Percentiles rank a stretch among this genome's conserved stretches.
Conservation (phyloP, 495 filamentous ascomycete genomes). For the Hypoxylon cercidicola region DNA sequence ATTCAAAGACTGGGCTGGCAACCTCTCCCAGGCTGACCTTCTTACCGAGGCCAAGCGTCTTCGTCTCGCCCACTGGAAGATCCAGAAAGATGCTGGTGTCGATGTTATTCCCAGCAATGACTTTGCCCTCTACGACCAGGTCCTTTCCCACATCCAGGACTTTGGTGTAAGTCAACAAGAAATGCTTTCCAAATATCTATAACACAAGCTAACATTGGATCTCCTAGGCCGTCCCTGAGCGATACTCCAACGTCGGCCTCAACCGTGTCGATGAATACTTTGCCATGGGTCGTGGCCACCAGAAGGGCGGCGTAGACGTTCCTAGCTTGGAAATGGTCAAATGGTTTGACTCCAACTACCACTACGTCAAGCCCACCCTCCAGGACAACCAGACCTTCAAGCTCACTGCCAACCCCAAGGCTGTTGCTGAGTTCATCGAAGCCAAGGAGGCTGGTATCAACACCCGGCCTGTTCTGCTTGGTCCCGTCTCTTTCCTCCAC, state of each 20-base stretch:
- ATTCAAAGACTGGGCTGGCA: slow-evolving; percentile 85
- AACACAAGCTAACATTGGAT: slow-evolving; percentile 25
- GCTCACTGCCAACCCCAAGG: slow-evolving; percentile 87
- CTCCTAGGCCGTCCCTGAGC: slow-evolving; percentile 81
- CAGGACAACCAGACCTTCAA: slow-evolving; percentile 96
- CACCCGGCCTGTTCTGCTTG: slow-evolving; percentile 94
- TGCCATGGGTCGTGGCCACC: slow-evolving; percentile 98
- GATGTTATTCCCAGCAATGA: slow-evolving; percentile 98
- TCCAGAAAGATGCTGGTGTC: slow-evolving; percentile 97
- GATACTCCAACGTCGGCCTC: slow-evolving; percentile 87
- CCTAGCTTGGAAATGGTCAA: slow-evolving; percentile 98
- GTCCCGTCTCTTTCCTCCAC: slow-evolving; percentile 94
- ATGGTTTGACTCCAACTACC: slow-evolving; percentile 99
- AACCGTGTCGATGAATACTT: slow-evolving; percentile 95
- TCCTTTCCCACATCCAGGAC: slow-evolving; percentile 98
- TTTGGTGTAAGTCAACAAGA: slow-evolving; percentile 77
- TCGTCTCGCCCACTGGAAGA: slow-evolving; percentile 96
- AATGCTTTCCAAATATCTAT: background rate
- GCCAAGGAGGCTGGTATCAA: slow-evolving; percentile 93
- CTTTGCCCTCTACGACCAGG: slow-evolving; percentile 98
- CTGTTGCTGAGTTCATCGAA: slow-evolving; percentile 92
- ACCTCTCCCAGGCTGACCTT: slow-evolving; percentile 87
- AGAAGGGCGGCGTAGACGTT: slow-evolving; percentile 92
- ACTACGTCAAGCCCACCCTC: slow-evolving; percentile 99
- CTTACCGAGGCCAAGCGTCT: slow-evolving; percentile 95